phyloP scores from a whole-genome alignment of 345 rosid genomes.

The Toxicodendron radicans region DNA sequence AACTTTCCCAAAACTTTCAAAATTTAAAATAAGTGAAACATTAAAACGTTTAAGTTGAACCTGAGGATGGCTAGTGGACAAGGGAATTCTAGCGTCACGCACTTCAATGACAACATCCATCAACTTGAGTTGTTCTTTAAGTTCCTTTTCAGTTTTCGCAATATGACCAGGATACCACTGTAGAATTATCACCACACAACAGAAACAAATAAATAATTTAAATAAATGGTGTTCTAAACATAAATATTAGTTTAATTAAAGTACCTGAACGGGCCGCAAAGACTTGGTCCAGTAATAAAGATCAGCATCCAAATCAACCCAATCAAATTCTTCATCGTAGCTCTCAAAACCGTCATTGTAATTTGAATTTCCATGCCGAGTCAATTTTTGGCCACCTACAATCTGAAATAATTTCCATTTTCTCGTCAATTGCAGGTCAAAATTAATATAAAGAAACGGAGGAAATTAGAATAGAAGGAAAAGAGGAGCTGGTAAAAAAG shows the following conservation, averaged over 20 bases:
- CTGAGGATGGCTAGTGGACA: conserved; percentile 87
- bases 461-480: neutral
- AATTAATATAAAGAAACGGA: neutral
- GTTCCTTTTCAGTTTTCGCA: conserved; percentile 90
- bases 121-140: conserved; percentile 85
- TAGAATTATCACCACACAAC: conserved; percentile 14
- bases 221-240: neutral
- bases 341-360: conserved; percentile 22
- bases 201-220: neutral
- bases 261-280: conserved; percentile 84
- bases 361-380: conserved; percentile 35
- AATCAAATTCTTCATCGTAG: conserved; percentile 50
- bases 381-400: conserved; percentile 55
- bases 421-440: no score
- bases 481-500: neutral
- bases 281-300: conserved; percentile 68
- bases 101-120: conserved; percentile 98
- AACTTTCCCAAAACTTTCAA: no score
- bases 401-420: conserved; percentile 40
- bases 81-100: conserved; percentile 87
- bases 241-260: neutral
- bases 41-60: conserved; percentile 14
- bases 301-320: conserved; percentile 75
- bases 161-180: conserved; percentile 99
- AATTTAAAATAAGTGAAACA: no score